phyloP scores from a whole-genome alignment of 2,329 filamentous ascomycete species.

The Colletotrichum sp. region DNA sequence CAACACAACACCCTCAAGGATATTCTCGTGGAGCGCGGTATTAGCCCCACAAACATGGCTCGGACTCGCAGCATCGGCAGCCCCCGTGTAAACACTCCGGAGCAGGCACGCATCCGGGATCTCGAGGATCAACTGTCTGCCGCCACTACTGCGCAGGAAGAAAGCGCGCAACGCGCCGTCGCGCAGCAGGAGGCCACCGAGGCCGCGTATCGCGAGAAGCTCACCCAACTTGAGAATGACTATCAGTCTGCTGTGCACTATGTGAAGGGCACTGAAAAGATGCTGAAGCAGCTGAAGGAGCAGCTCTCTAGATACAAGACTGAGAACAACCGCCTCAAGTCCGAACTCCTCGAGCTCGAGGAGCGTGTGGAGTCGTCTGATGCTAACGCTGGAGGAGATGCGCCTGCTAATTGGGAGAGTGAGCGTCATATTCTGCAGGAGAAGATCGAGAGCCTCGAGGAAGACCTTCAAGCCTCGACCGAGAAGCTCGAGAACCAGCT shows the following conservation, averaged over 20 bases:
- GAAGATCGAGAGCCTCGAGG: slow-evolving; percentile 73
- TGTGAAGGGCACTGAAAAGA: slow-evolving; percentile 97
- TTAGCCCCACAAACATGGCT: slow-evolving; percentile 75
- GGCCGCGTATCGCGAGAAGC: slow-evolving; percentile 86
- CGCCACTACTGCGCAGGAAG: slow-evolving; percentile 81
- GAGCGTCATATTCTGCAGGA: slow-evolving; percentile 72
- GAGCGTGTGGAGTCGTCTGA: slow-evolving; percentile 49
- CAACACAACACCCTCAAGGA: slow-evolving; percentile 95
- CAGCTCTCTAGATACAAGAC: slow-evolving; percentile 92
- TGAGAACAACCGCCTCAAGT: slow-evolving; percentile 82
- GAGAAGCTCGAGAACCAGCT: slow-evolving; percentile 75
- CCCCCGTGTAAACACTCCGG: slow-evolving; percentile 79
- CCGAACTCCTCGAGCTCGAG: slow-evolving; percentile 75
- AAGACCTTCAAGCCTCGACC: slow-evolving; percentile 70
- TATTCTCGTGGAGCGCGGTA: slow-evolving; percentile 85
- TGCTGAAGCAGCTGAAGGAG: slow-evolving; percentile 98
- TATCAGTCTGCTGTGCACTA: slow-evolving; percentile 98
- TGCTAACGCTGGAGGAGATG: slow-evolving; percentile 33
- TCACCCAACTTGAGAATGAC: slow-evolving; percentile 93
- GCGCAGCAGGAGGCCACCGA: slow-evolving; percentile 87
- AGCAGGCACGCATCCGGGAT: slow-evolving; percentile 79
- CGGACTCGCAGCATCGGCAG: slow-evolving; percentile 76
- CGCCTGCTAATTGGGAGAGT: slow-evolving; percentile 71
- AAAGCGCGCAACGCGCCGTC: slow-evolving; percentile 79
- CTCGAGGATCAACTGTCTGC: slow-evolving; percentile 86